phyloP scores from a whole-genome alignment of 2,329 filamentous ascomycete genomes.

The Elsinoe ampelina region DNA sequence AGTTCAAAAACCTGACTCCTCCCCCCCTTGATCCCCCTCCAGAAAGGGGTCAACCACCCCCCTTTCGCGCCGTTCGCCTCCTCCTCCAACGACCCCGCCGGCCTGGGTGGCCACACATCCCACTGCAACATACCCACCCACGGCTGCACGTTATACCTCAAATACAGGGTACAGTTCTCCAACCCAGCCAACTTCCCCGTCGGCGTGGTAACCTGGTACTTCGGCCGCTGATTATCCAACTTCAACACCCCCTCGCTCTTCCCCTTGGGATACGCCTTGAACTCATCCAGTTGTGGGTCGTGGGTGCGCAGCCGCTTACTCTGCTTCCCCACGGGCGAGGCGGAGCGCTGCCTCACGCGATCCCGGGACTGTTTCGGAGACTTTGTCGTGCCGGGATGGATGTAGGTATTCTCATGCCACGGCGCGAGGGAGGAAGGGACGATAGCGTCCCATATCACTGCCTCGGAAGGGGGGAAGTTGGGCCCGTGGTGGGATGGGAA shows the following conservation, averaged over 20 bases:
- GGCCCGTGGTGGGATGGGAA: slow-evolving; percentile 40
- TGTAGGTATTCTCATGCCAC: slow-evolving; percentile 42
- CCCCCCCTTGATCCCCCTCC: slow-evolving; percentile 59
- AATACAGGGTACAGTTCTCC: slow-evolving; percentile 63
- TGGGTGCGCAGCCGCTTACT: slow-evolving; percentile 17
- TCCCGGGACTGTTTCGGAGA: slow-evolving; percentile 8
- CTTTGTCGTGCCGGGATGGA: slow-evolving; percentile 46
- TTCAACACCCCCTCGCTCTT: slow-evolving; percentile 56
- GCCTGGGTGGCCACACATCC: slow-evolving; percentile 37
- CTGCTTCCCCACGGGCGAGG: slow-evolving; percentile 17
- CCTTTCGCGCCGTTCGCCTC: slow-evolving; percentile 8
- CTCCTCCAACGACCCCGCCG: slow-evolving; percentile 18
- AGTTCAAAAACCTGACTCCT: slow-evolving; percentile 55
- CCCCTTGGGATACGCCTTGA: slow-evolving; percentile 25
- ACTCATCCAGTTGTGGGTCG: slow-evolving; percentile 13
- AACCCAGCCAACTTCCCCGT: slow-evolving; percentile 65
- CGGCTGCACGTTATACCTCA: slow-evolving; percentile 96
- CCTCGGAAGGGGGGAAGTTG: slow-evolving; percentile 44
- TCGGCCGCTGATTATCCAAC: slow-evolving; percentile 77
- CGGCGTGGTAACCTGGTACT: slow-evolving; percentile 95
- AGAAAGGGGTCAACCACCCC: slow-evolving; percentile 39
- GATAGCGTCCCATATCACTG: slow-evolving; percentile 93
- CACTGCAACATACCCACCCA: slow-evolving; percentile 88
- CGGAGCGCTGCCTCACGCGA: slow-evolving; percentile 36
- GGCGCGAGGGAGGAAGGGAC: slow-evolving; percentile 63